Evolutionary conservation across 805 yeast genomes (phyloP).

Genomic region (Barnettozyma californica): DNA sequence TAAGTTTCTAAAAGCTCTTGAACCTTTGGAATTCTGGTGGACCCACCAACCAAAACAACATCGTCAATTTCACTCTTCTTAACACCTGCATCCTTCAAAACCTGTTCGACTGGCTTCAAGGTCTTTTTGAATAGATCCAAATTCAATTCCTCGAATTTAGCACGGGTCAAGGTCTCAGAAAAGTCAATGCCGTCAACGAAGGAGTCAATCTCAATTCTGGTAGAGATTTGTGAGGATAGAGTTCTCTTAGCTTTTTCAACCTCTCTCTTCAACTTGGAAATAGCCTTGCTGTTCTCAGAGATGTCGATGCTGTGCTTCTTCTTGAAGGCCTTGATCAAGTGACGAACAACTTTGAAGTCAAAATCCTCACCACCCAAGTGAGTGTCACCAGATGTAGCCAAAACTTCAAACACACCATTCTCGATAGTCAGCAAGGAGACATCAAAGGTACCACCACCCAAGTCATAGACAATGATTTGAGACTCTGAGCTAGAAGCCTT

Average conservation of each 20-base stretch:
- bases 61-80: slow-evolving; percentile 86
- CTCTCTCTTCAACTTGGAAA: slow-evolving; percentile 93
- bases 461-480: slow-evolving; percentile 86
- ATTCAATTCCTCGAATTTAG: slow-evolving; percentile 96
- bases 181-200: slow-evolving; percentile 93
- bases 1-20: slow-evolving; percentile 86
- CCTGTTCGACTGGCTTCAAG: slow-evolving; percentile 93
- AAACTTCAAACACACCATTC: slow-evolving; percentile 87
- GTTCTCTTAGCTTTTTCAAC: slow-evolving; percentile 98
- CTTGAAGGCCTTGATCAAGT: slow-evolving; percentile 82
- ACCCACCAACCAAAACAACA: slow-evolving; percentile 97
- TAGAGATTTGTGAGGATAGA: slow-evolving; percentile 89
- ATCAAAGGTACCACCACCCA: slow-evolving; percentile 98
- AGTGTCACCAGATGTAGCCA: slow-evolving; percentile 94
- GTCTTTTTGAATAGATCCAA: slow-evolving; percentile 90
- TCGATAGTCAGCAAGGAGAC: slow-evolving; percentile 84
- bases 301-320: slow-evolving; percentile 89
- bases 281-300: slow-evolving; percentile 73
- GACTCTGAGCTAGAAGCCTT: slow-evolving; percentile 67
- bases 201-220: slow-evolving; percentile 94
- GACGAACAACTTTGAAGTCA: slow-evolving; percentile 83
- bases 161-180: slow-evolving; percentile 92
- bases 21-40: slow-evolving; percentile 98
- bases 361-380: slow-evolving; percentile 98
- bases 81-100: slow-evolving; percentile 86